Conservation (phyloP, 768 basidiomycete genomes). For the Candolleomyces aberdarensis region DNA sequence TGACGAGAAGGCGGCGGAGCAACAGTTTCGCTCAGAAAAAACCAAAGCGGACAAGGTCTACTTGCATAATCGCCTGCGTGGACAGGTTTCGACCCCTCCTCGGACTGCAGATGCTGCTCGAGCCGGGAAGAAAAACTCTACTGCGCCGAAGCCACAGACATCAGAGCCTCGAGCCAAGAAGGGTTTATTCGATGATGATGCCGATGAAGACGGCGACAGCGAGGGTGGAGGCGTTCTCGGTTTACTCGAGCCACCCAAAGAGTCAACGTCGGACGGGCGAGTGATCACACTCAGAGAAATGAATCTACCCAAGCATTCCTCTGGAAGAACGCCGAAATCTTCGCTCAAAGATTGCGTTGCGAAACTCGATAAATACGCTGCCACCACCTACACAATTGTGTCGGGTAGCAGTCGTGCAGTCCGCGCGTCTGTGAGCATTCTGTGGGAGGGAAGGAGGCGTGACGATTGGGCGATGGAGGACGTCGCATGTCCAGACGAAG, state of each 20-base stretch:
- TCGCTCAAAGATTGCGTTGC: slow-evolving; percentile 65
- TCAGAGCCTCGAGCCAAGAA: slow-evolving; percentile 28
- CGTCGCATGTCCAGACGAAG: slow-evolving; percentile 72
- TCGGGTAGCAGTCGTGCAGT: slow-evolving; percentile 74
- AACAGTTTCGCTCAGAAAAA: slow-evolving; percentile 50
- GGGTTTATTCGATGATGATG: slow-evolving; percentile 17
- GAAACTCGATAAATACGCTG: slow-evolving; percentile 73
- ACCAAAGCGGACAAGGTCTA: slow-evolving; percentile 38
- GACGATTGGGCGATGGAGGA: slow-evolving; percentile 82
- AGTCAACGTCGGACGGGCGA: slow-evolving; percentile 52
- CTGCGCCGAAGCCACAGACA: slow-evolving; percentile 24
- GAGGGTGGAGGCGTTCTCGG: slow-evolving; percentile 64
- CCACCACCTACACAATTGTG: slow-evolving; percentile 60
- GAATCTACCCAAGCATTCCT: slow-evolving; percentile 79
- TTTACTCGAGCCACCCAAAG: slow-evolving; percentile 66
- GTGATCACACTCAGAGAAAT: slow-evolving; percentile 64
- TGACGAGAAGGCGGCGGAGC: slow-evolving; percentile 62
- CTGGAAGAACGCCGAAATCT: slow-evolving; percentile 75
- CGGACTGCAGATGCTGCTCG: not conserved
- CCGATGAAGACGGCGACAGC: slow-evolving; percentile 40
- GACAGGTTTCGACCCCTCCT: not conserved
- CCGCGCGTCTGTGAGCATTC: slow-evolving; percentile 67
- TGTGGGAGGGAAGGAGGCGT: slow-evolving; percentile 62
- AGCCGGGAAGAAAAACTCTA: not conserved
- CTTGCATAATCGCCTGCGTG: not conserved